Percentiles rank a stretch among this genome's conserved stretches.
These are phyloP conservation scores for Pythium utonaiense DNA, from an alignment of 352 stramenopile species.

Conservation along the genomic window DNA sequence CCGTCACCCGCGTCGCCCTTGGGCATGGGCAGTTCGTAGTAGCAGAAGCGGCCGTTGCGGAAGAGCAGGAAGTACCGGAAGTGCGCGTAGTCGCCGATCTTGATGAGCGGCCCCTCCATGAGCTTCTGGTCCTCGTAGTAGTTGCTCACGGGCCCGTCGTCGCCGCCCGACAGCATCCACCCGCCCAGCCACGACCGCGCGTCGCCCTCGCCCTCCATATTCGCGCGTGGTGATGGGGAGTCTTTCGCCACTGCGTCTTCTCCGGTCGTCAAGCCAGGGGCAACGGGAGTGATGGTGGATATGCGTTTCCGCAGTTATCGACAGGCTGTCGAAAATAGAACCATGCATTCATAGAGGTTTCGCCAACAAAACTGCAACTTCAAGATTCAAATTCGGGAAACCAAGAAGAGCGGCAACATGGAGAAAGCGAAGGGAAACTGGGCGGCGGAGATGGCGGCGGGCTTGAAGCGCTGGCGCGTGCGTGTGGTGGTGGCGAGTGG, in stretches of 20 bases:
- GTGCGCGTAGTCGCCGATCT: constrained; percentile 83
- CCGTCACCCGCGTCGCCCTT: constrained; percentile 6
- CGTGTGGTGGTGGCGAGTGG: constrained; percentile 23
- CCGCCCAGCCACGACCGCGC: constrained; percentile 44
- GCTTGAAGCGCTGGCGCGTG: constrained; percentile 19
- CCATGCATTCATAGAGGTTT: constrained; percentile 11
- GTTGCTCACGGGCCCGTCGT: constrained; percentile 66
- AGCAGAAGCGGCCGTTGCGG: constrained; percentile 80
- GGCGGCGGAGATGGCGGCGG: constrained; percentile 11
- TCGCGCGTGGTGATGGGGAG: neutral
- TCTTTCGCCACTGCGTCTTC: neutral
- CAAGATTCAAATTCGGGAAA: constrained; percentile 18
- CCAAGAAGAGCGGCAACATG: constrained; percentile 12
- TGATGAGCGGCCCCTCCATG: constrained; percentile 84
- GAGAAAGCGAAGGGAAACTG: neutral
- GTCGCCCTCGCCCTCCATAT: constrained; percentile 24
- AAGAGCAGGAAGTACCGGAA: constrained; percentile 86
- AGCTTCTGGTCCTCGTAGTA: constrained; percentile 84
- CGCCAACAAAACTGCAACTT: constrained; percentile 16
- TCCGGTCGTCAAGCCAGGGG: constrained; percentile 1
- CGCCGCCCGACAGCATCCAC: constrained; percentile 36
- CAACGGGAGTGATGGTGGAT: constrained; percentile 11
- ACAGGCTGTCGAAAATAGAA: constrained; percentile 21
- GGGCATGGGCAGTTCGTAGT: constrained; percentile 81
- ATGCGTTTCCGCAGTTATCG: constrained; percentile 18